Conservation (phyloP, 148 eudicot species). For the Fagopyrum esculentum region DNA sequence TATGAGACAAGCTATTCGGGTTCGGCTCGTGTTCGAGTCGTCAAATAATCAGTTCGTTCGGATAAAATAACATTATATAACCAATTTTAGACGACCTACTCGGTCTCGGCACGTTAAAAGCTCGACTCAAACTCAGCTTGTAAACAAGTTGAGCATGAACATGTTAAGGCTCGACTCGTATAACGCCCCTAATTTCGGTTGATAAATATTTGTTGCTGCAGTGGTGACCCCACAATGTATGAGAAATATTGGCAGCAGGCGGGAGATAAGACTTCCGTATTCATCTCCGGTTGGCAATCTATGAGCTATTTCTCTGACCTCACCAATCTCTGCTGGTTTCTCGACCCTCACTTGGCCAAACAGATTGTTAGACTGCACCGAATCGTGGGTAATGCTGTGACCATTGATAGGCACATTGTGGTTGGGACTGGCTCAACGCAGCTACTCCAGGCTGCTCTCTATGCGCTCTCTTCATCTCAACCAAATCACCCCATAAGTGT, state of each 20-base stretch:
- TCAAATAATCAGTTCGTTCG: too few species aligned
- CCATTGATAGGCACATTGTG: slow-evolving; percentile 58
- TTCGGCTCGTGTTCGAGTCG: too few species aligned
- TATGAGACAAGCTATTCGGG: too few species aligned
- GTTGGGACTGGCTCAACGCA: slow-evolving; percentile 95
- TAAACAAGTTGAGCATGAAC: too few species aligned
- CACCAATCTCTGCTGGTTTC: slow-evolving; percentile 75
- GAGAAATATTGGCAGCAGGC: slow-evolving; percentile 66
- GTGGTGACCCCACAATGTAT: slow-evolving; percentile 98
- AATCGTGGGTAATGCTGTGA: slow-evolving; percentile 70
- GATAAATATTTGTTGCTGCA: slow-evolving; percentile 18
- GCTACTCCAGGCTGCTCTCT: slow-evolving; percentile 78
- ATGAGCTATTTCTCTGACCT: slow-evolving; percentile 83
- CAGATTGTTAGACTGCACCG: slow-evolving; percentile 55
- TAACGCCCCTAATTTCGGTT: too few species aligned
- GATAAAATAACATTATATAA: too few species aligned
- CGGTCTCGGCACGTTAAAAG: too few species aligned
- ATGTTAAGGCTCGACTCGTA: too few species aligned
- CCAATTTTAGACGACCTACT: too few species aligned
- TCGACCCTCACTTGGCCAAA: slow-evolving; percentile 59
- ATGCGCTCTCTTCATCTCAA: slow-evolving; percentile 44
- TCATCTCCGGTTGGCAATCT: slow-evolving; percentile 66
- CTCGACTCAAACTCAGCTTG: too few species aligned
- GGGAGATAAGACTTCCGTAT: slow-evolving; percentile 53
- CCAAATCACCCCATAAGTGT: slow-evolving; percentile 54